Conservation (phyloP, 2,329 filamentous ascomycete genomes). For the Tolypocladium sp. region DNA sequence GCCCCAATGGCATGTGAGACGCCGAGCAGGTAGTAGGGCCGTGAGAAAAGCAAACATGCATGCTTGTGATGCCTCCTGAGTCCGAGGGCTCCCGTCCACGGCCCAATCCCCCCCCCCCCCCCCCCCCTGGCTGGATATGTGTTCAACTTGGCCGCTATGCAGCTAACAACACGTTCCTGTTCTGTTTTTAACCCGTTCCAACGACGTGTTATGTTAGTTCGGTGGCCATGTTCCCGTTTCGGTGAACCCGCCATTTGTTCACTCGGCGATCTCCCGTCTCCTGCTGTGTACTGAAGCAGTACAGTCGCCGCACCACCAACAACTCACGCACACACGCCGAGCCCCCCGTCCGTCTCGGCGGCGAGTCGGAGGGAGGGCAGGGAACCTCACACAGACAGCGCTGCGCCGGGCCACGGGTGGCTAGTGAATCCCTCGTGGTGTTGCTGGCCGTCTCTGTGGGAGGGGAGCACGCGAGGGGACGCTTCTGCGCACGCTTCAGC, state of each 20-base stretch:
- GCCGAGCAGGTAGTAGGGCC: not conserved
- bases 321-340: not conserved
- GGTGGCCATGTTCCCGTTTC: not conserved
- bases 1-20: not conserved
- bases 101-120: too few relatives aligned
- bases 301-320: not conserved
- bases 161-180: not conserved
- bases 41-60: not conserved
- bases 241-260: not conserved
- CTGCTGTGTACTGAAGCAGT: too few relatives aligned
- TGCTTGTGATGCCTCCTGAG: not conserved
- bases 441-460: not conserved
- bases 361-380: not conserved
- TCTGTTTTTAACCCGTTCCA: not conserved
- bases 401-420: not conserved
- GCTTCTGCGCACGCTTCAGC: not conserved
- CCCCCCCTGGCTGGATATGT: too few relatives aligned
- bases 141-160: too few relatives aligned
- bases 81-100: not conserved
- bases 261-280: too few relatives aligned
- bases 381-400: not conserved
- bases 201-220: too few relatives aligned
- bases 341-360: not conserved
- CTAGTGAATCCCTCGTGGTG: not conserved
- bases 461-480: not conserved